Evolutionary conservation across 2,329 filamentous ascomycete species (phyloP).

Genomic region (Sordariomycetes sp.): DNA sequence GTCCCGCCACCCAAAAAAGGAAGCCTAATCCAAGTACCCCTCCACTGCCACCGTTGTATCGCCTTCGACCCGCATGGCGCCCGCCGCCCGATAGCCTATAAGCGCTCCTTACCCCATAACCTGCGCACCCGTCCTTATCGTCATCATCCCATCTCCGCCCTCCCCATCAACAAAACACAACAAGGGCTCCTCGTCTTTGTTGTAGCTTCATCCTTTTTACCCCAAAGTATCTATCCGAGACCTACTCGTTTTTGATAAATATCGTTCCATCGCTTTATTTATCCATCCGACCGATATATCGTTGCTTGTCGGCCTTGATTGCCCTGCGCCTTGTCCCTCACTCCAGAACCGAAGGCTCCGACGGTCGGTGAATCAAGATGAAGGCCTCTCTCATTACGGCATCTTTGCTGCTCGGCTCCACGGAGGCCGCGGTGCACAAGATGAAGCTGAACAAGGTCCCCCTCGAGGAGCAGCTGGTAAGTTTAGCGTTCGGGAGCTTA

Average conservation of each 20-base stretch:
- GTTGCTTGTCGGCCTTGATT: neutral
- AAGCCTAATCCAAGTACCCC: neutral
- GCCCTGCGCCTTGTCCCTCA: neutral
- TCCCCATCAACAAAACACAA: slow-evolving; percentile 1
- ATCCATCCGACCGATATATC: neutral
- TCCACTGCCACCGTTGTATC: neutral
- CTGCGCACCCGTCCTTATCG: neutral
- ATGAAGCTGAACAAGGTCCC: slow-evolving; percentile 97
- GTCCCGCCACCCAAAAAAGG: neutral
- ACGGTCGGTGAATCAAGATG: slow-evolving; percentile 37
- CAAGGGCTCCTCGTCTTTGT: neutral
- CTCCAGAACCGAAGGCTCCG: neutral
- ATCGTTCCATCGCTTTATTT: neutral
- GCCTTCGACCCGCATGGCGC: neutral
- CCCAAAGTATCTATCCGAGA: neutral
- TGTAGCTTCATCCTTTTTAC: neutral
- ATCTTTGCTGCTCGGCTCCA: slow-evolving; percentile 68
- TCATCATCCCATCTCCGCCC: slow-evolving; percentile 5
- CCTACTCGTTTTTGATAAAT: neutral
- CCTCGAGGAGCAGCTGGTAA: slow-evolving; percentile 80
- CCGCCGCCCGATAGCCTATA: neutral
- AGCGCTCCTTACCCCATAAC: neutral
- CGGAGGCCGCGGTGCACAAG: slow-evolving; percentile 80
- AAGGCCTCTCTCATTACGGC: slow-evolving; percentile 73
- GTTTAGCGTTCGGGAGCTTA: slow-evolving; percentile 19